Evolutionary conservation across 495 filamentous ascomycete genomes (phyloP).

Genomic region (Trichodelitschia bisporula): DNA sequence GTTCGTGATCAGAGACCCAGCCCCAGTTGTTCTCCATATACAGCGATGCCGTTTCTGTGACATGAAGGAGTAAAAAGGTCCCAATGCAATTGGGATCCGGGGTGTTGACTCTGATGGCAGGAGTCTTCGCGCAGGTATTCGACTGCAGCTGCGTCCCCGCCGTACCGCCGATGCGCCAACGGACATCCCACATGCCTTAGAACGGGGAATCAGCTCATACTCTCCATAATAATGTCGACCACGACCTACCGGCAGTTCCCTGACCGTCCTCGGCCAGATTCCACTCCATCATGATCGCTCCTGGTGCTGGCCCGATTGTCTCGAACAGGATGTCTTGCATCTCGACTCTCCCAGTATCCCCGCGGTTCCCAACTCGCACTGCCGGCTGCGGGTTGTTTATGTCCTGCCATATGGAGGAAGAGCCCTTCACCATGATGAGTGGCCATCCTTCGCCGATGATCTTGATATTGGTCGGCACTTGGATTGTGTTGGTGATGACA

Average conservation of each 20-base stretch:
- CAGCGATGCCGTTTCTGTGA: conserved; percentile 40
- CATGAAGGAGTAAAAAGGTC: conserved; percentile 61
- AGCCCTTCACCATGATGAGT: conserved; percentile 46
- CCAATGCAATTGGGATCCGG: conserved; percentile 30
- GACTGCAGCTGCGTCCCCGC: conserved; percentile 61
- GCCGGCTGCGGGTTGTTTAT: conserved; percentile 42
- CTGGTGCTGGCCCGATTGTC: conserved; percentile 54
- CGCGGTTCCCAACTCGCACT: conserved; percentile 54
- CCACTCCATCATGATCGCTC: conserved; percentile 80
- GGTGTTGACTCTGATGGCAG: conserved; percentile 17
- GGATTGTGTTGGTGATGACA: conserved; percentile 59
- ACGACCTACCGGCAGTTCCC: conserved; percentile 40
- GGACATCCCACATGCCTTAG: conserved; percentile 86
- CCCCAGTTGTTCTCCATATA: conserved; percentile 90
- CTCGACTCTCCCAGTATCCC: conserved; percentile 56
- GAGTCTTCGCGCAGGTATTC: conserved; percentile 48
- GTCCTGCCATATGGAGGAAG: conserved; percentile 38
- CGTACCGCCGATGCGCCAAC: conserved; percentile 65
- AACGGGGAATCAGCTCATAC: too few species aligned
- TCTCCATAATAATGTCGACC: too few species aligned
- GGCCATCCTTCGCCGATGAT: conserved; percentile 89
- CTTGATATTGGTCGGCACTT: conserved; percentile 49
- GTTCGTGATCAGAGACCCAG: conserved; percentile 87
- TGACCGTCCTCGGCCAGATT: conserved; percentile 44
- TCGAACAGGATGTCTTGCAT: conserved; percentile 65